Conservation (phyloP, 306 rosid genomes). For the Pyrus betulifolia region DNA sequence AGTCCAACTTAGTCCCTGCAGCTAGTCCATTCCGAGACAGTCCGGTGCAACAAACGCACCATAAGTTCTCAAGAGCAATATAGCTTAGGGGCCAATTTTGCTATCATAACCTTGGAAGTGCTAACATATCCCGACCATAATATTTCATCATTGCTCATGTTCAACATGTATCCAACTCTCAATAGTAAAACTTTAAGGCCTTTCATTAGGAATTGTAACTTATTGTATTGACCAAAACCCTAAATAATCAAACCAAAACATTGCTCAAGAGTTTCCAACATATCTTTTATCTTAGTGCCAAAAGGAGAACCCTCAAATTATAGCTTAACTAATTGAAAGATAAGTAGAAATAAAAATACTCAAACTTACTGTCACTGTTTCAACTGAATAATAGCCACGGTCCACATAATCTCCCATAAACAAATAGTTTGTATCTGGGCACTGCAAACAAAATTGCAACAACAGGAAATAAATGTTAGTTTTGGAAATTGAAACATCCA, state of each 20-base stretch:
- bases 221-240: background rate
- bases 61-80: background rate
- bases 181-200: background rate
- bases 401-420: slow-evolving; percentile 99
- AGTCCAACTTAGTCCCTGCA: too few species aligned
- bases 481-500: background rate
- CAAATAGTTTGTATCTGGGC: slow-evolving; percentile 95
- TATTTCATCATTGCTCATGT: background rate
- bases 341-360: background rate
- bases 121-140: too few species aligned
- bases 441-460: slow-evolving; percentile 44
- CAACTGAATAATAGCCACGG: slow-evolving; percentile 96
- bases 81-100: too few species aligned
- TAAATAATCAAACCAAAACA: background rate
- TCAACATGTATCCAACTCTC: background rate
- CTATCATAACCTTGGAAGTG: background rate
- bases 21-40: too few species aligned
- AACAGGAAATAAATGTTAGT: slow-evolving; percentile 19
- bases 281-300: background rate
- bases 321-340: background rate
- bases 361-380: slow-evolving; percentile 80
- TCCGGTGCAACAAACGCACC: too few species aligned
- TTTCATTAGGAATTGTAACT: background rate
- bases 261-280: slow-evolving; percentile 1
- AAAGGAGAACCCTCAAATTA: background rate